Evolutionary conservation across 2,329 filamentous ascomycete species (phyloP).

Genomic region (Cercospora zeina): DNA sequence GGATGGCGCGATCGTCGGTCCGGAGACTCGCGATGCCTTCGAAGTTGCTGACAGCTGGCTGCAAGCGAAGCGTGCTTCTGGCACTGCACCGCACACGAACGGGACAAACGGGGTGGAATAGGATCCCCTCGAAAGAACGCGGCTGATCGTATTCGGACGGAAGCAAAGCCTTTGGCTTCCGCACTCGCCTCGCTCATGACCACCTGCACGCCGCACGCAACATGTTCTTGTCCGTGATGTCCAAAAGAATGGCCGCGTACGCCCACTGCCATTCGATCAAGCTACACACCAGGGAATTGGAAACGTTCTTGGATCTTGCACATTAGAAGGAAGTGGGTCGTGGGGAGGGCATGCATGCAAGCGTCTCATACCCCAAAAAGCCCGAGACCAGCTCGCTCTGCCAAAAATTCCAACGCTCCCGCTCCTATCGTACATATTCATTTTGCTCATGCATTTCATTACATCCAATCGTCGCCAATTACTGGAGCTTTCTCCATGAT

Average conservation of each 20-base stretch:
- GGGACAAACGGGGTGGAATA: constrained; percentile 13
- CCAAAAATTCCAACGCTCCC: not conserved
- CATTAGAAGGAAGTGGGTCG: not conserved
- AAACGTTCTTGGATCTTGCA: not conserved
- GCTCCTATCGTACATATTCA: constrained; percentile 3
- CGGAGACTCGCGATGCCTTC: constrained; percentile 55
- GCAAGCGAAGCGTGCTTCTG: constrained; percentile 30
- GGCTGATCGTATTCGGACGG: not conserved
- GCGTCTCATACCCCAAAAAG: not conserved
- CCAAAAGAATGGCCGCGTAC: not conserved
- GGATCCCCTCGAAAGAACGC: not conserved
- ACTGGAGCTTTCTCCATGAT: not conserved
- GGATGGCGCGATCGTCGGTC: constrained; percentile 49
- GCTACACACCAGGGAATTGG: not conserved
- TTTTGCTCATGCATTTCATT: constrained; percentile 1
- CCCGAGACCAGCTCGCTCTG: constrained; percentile 4
- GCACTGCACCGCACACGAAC: constrained; percentile 5
- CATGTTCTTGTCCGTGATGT: not conserved
- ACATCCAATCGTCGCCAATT: not conserved
- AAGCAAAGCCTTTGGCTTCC: not conserved
- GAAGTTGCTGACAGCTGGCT: constrained; percentile 63
- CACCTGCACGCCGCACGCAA: not conserved
- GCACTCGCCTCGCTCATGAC: not conserved
- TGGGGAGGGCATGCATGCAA: not conserved
- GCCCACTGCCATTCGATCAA: not conserved